Base-by-base conservation (phyloP, 768 basidiomycete species). In the Kwoniella dendrophila region DNA sequence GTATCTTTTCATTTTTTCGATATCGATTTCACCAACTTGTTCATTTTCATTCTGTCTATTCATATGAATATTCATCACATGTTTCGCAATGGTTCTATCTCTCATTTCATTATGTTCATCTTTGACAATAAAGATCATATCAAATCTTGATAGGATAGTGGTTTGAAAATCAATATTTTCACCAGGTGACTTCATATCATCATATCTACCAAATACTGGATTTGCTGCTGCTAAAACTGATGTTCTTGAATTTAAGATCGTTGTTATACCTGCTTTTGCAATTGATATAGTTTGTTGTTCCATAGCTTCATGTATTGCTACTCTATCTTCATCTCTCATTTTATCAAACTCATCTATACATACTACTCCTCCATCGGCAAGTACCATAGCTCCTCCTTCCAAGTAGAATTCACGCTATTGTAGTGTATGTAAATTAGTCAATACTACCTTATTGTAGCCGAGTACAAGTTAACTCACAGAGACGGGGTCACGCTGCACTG, bases 271-370 rank as follows among this genome's bases (percentile, higher is more conserved):
- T 3, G 96, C 96, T 78, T 99, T 98, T 18, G 95, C 95, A 66
- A 99, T 97, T 1, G 96, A 98, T 69, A 99, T 98, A 0, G 96
- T 99, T 74, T 98, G 95, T 75, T 99, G 96, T 74, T 99, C 96
- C 96, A 99, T 99, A 14, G 95, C 96, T 81, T 98, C 96, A 80
- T 98, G 96, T 62, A 98, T 98, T 0, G 96, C 96, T 4, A 98
- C 96, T 57, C 96, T 87, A 78, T 99, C 96, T 79, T 98, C 95
- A 69, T 99, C 96, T 38, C 95, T 84, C 96, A 99, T 99, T 82
- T 99, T 99, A 81, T 99, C 96, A 71, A 99, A 99, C 78, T 99
- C 96, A 71, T 99, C 96, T 74, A 99, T 99, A 74, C 96, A 98
- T 38, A 98, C 96, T 14, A 99, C 94, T 29, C 96, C 96, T 12